Conservation (phyloP, 1,139 yeast species). For the Candida dubliniensis region DNA sequence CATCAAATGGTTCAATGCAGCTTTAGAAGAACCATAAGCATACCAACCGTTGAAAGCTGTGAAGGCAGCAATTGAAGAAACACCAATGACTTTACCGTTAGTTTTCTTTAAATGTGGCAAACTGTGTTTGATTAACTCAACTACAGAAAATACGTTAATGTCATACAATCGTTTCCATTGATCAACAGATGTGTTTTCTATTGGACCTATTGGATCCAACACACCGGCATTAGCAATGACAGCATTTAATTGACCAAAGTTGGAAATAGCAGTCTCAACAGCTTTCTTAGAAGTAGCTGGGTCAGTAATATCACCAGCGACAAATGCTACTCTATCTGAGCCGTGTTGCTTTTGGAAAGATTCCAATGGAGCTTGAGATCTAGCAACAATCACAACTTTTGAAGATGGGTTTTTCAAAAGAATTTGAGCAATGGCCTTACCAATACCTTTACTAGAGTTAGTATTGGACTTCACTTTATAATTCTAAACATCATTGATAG, state of each 20-base stretch:
- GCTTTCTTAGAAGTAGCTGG: slow-evolving; percentile 35
- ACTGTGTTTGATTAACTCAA: slow-evolving; percentile 56
- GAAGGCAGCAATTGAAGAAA: slow-evolving; percentile 83
- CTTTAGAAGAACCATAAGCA: slow-evolving; percentile 88
- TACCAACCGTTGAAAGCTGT: slow-evolving; percentile 73
- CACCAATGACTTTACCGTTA: slow-evolving; percentile 67
- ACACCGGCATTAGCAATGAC: slow-evolving; percentile 87
- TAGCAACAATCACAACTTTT: slow-evolving; percentile 69
- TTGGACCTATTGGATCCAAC: slow-evolving; percentile 70
- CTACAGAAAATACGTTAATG: slow-evolving; percentile 76
- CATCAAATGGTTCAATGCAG: slow-evolving; percentile 79
- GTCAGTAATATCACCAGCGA: slow-evolving; percentile 70
- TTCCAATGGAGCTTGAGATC: slow-evolving; percentile 52
- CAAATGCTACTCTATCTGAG: slow-evolving; percentile 48
- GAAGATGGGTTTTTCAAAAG: slow-evolving; percentile 43
- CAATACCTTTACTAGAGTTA: slow-evolving; percentile 56
- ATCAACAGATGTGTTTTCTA: slow-evolving; percentile 49
- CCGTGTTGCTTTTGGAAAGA: slow-evolving; percentile 48
- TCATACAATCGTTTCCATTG: slow-evolving; percentile 71
- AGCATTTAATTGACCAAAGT: slow-evolving; percentile 66
- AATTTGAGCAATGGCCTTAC: slow-evolving; percentile 62
- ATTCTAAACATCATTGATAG: neutral
- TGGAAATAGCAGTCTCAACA: slow-evolving; percentile 46
- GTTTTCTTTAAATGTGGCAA: slow-evolving; percentile 59
- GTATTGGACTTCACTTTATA: slow-evolving; percentile 5